Evolutionary conservation across 2,329 filamentous ascomycete species (phyloP).

Genomic region (Colletotrichum falcatum): DNA sequence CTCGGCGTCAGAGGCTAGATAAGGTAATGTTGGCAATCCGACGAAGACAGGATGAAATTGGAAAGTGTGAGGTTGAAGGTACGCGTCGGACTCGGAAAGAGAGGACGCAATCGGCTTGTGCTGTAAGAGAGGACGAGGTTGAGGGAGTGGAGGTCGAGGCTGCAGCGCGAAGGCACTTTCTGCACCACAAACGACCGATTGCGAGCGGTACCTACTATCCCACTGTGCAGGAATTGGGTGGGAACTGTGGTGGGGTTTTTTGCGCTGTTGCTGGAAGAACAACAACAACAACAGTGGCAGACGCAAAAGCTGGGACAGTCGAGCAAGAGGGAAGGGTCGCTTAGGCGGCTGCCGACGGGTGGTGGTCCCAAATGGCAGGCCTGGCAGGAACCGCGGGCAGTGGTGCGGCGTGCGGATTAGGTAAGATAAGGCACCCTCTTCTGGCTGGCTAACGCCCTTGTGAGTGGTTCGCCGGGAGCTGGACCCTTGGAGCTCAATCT

Average conservation of each 20-base stretch:
- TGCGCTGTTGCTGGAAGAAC: background rate
- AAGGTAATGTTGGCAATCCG: constrained; percentile 14
- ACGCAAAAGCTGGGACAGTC: background rate
- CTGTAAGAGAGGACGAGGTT: constrained; percentile 24
- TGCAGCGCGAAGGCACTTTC: constrained; percentile 10
- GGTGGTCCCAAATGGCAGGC: constrained; percentile 4
- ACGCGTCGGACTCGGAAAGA: constrained; percentile 23
- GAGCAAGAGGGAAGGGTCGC: constrained; percentile 18
- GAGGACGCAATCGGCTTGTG: constrained; percentile 2
- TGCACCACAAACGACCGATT: constrained; percentile 15
- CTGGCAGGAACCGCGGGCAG: constrained; percentile 3
- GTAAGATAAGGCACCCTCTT: constrained; percentile 24
- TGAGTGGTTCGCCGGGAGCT: constrained; percentile 25
- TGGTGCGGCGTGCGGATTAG: constrained; percentile 8
- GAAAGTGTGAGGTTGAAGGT: constrained; percentile 20
- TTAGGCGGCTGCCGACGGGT: constrained; percentile 12
- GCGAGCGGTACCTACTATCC: background rate
- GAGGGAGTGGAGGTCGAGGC: constrained; percentile 36
- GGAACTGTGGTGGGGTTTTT: constrained; percentile 13
- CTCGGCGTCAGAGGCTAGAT: constrained; percentile 4
- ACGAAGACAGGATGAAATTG: constrained; percentile 19
- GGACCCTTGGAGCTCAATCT: constrained; percentile 36
- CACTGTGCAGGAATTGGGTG: constrained; percentile 21
- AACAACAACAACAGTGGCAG: background rate
- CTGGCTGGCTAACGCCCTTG: constrained; percentile 3